These are phyloP conservation scores for Betula pendula DNA, from an alignment of 306 rosid species.

Conservation along the genomic window DNA sequence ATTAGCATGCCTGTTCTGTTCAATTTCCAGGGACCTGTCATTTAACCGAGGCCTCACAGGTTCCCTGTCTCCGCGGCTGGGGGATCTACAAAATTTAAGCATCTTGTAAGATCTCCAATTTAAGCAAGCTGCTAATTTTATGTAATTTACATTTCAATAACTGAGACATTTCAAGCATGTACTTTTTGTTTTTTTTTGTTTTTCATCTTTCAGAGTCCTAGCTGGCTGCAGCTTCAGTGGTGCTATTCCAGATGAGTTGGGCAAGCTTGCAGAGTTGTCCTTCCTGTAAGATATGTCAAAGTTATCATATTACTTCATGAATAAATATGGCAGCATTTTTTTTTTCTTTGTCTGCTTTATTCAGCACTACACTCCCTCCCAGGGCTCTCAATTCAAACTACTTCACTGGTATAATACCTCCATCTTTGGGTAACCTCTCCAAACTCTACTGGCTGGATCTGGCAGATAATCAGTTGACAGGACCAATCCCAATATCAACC, in stretches of 20 bases:
- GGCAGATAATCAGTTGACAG: conserved; percentile 72
- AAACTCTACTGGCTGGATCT: conserved; percentile 87
- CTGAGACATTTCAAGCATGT: too few relatives aligned
- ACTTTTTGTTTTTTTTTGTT: too few relatives aligned
- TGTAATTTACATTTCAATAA: background rate
- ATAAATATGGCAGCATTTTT: background rate
- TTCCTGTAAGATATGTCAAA: conserved; percentile 65
- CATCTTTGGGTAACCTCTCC: conserved; percentile 87
- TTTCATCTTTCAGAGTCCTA: conserved; percentile 63
- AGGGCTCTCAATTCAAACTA: conserved; percentile 92
- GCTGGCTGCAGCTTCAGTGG: conserved; percentile 93
- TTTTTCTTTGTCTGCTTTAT: conserved; percentile 4
- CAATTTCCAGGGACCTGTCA: conserved; percentile 69
- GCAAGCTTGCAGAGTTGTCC: conserved; percentile 67
- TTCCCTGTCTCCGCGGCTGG: conserved; percentile 49
- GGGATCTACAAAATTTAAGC: conserved; percentile 54
- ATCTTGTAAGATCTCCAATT: conserved; percentile 66
- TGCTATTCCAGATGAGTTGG: conserved; percentile 71
- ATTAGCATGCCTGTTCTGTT: too few relatives aligned
- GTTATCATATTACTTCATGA: conserved; percentile 4
- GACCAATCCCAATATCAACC: conserved; percentile 73
- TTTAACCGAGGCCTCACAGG: conserved; percentile 60
- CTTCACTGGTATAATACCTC: conserved; percentile 74
- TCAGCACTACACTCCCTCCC: conserved; percentile 17
- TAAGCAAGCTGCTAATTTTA: conserved; percentile 9